These are phyloP conservation scores for Spirogloea muscicola DNA, from an alignment of 139 green algal genomes.

Conservation along the genomic window DNA sequence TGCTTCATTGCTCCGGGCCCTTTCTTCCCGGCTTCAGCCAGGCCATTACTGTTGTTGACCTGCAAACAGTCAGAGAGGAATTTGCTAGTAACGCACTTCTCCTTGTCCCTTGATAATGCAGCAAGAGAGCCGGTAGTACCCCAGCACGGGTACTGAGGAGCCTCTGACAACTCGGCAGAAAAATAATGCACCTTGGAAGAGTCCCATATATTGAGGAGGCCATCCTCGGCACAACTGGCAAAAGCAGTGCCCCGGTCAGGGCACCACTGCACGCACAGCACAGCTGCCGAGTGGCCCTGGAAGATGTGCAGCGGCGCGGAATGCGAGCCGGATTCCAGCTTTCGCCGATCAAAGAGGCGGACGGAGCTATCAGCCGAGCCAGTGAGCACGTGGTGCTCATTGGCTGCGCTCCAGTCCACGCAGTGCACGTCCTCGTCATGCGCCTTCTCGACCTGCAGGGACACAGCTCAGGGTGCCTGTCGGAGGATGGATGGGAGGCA, in stretches of 20 bases:
- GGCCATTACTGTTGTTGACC: no score
- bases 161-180: no score
- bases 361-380: constrained; percentile 28
- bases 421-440: constrained; percentile 34
- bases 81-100: no score
- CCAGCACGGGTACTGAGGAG: no score
- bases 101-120: no score
- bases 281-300: constrained; percentile 15
- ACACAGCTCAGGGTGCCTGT: background rate
- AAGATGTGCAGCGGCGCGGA: constrained; percentile 9
- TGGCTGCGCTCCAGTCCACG: constrained; percentile 32
- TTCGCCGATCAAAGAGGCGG: constrained; percentile 39
- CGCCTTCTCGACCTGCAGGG: constrained; percentile 19
- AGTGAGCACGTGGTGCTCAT: constrained; percentile 28
- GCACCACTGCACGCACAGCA: constrained; percentile 46
- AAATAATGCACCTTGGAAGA: constrained; percentile 2
- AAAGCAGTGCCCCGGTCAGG: constrained; percentile 11
- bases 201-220: constrained; percentile 40
- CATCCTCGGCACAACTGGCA: constrained; percentile 29
- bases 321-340: constrained; percentile 1
- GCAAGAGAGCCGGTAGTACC: no score
- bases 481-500: no score
- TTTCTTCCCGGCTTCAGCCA: no score
- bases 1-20: background rate
- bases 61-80: no score